Percentiles rank a stretch among this genome's conserved stretches.
phyloP scores from a whole-genome alignment of 495 filamentous ascomycete species.

The Copromyces sp. region DNA sequence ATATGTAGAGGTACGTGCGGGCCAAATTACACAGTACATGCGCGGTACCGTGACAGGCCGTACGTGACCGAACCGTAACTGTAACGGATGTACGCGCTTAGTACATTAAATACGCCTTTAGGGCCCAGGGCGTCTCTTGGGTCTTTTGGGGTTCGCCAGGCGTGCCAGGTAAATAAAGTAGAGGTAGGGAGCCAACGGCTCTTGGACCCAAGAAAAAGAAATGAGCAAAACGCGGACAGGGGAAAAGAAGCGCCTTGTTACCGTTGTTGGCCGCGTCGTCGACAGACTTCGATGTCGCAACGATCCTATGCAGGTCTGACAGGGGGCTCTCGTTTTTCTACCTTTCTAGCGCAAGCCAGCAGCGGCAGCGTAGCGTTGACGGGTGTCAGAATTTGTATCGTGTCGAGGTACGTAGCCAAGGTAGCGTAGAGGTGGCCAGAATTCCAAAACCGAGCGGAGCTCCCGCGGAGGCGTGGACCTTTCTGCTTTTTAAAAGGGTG shows the following conservation, averaged over 20 bases:
- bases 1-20: neutral
- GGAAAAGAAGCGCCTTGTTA: neutral
- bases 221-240: neutral
- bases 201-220: neutral
- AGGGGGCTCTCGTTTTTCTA: neutral
- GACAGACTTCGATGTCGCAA: neutral
- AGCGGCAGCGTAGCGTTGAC: neutral
- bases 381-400: neutral
- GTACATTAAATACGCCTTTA: neutral
- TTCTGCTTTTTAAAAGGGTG: neutral
- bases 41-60: neutral
- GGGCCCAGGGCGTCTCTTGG: neutral
- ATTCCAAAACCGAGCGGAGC: neutral
- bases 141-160: neutral
- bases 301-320: neutral
- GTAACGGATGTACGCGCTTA: neutral
- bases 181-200: neutral
- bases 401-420: neutral
- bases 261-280: neutral
- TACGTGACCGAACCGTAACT: neutral
- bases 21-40: neutral
- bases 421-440: neutral
- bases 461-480: neutral
- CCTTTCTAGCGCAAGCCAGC: neutral
- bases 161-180: neutral